A percentile compares a stretch with the other conserved stretches of the same genome.
Conservation (phyloP, 176 grass and related monocot species). For the bread wheat (Triticum aestivum) region DNA sequence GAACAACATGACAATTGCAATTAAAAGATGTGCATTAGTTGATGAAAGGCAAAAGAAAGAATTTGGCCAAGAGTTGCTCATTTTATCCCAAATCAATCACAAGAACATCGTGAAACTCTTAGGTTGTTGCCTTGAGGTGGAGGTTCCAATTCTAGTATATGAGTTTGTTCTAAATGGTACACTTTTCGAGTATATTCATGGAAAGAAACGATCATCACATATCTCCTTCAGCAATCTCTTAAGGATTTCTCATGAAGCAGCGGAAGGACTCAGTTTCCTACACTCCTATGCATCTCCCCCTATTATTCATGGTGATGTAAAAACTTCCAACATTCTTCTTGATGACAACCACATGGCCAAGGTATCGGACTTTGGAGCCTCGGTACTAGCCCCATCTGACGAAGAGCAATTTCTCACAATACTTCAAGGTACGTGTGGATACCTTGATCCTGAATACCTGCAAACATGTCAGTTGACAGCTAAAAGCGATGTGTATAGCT, state of each 20-base stretch:
- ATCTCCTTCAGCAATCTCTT: neutral
- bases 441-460: neutral
- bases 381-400: neutral
- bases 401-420: neutral
- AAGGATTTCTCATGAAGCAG: neutral
- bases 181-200: neutral
- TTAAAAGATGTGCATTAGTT: constrained; percentile 19
- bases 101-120: neutral
- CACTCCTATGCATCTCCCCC: neutral
- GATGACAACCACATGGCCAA: neutral
- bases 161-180: neutral
- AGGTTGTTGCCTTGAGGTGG: neutral
- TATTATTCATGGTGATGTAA: neutral
- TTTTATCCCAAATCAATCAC: constrained; percentile 11
- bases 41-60: constrained; percentile 40
- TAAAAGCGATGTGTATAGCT: neutral
- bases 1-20: neutral
- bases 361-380: neutral
- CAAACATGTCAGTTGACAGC: neutral
- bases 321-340: neutral
- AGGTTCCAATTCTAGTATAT: neutral
- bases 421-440: neutral
- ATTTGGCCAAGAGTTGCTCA: constrained; percentile 38
- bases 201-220: neutral
- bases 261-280: neutral